Evolutionary conservation across 148 eudicot genomes (phyloP), one percentile per base, ranked within the genome.

Genomic region (Cornus florida): DNA sequence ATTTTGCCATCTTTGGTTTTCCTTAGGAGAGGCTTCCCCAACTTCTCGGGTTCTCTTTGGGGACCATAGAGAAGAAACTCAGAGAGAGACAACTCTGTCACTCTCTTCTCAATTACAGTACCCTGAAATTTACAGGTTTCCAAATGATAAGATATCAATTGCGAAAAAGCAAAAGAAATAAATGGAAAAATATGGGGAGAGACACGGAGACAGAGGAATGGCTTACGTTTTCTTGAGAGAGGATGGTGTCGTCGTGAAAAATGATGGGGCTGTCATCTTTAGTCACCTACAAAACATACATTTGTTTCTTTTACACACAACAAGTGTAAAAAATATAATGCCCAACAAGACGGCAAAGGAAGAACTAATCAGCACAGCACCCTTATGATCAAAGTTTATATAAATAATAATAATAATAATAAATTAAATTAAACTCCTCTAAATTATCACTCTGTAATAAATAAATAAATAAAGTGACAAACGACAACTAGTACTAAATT

Each of bases 181-280:
- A 5, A 70, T 14, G 24, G 19, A 32, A 23, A 14, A 2, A 4
- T 0, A 31, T 3, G 20, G 17, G 13, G 8, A 57, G 20, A 13
- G 16, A 38, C 11, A 5, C 31, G 22, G 28, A 39, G 14, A 28
- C 23, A 75, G 60, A 38, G 62, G 53, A 28, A 12, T 60, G 60
- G 66, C 93, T 88, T 85, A 95, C 98, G 59, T 92, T 85, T 57
- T 92, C 94, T 80, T 90, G 80, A 16, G 93, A 84, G 77, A 87
- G 77, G 82, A 95, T 93, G 87, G 85, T 86, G 74, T 93, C 82
- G 77, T 95, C 98, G 17, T 95, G 98, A 83, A 95, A 95, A 70
- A 95, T 93, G 79, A 95, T 77, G 0, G 99, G 99, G 80, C 88
- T 87, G 59, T 87, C 93, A 84, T 93, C 97, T 69, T 82, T 93